Percentiles rank a stretch among this genome's conserved stretches.
These are phyloP conservation scores for Microbotryum scabiosae DNA, from an alignment of 1,284 basidiomycete species.

Conservation along the genomic window DNA sequence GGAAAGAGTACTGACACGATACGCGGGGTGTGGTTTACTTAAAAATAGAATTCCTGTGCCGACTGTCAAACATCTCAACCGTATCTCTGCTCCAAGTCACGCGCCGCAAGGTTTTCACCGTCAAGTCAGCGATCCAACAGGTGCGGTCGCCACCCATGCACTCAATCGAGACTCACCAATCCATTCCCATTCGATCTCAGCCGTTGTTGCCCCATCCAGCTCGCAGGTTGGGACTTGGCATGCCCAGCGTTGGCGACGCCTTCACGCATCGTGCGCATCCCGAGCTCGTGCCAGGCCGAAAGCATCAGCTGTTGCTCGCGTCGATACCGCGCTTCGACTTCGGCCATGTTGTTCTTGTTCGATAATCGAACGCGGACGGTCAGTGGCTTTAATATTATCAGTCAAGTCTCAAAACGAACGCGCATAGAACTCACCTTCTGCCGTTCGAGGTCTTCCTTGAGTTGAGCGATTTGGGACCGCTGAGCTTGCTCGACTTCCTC, in stretches of 20 bases:
- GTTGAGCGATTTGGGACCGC: slow-evolving; percentile 59
- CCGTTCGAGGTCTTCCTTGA: slow-evolving; percentile 59
- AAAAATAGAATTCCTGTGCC: no score
- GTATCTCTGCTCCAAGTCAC: no score
- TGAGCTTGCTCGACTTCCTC: slow-evolving; percentile 63
- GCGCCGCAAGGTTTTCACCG: no score
- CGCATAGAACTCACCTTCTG: slow-evolving; percentile 48
- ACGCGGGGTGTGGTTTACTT: no score
- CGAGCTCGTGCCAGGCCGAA: slow-evolving; percentile 59
- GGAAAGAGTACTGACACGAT: no score
- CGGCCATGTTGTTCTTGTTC: slow-evolving; percentile 40
- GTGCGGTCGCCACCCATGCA: no score
- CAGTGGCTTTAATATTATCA: no score
- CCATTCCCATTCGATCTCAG: slow-evolving; percentile 35
- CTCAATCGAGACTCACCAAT: slow-evolving; percentile 11
- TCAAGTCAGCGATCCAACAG: no score
- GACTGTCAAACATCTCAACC: no score
- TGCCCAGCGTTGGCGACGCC: slow-evolving; percentile 40
- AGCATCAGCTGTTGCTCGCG: slow-evolving; percentile 73
- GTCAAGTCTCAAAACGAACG: rapidly evolving
- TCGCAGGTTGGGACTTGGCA: slow-evolving; percentile 41
- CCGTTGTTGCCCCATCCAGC: slow-evolving; percentile 57
- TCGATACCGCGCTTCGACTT: slow-evolving; percentile 55
- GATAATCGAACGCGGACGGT: neutral
- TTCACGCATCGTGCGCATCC: slow-evolving; percentile 56